phyloP scores from a whole-genome alignment of 1,284 basidiomycete species.

The Coniferiporia sulphurascens region DNA sequence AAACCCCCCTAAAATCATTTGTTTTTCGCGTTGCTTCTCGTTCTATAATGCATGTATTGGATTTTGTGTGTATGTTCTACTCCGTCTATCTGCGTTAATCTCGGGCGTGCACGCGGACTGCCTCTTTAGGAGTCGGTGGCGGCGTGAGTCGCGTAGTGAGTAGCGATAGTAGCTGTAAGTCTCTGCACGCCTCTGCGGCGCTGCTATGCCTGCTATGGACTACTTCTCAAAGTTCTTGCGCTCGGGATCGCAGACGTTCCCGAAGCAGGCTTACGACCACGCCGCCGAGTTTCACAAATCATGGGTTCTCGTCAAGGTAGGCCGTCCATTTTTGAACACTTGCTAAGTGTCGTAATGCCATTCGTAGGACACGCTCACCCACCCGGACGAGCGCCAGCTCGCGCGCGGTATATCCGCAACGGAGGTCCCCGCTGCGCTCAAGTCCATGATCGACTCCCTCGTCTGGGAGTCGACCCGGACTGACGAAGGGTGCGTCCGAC shows the following conservation, averaged over 20 bases:
- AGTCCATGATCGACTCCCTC: constrained; percentile 83
- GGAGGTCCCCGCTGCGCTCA: constrained; percentile 71
- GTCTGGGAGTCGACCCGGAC: constrained; percentile 80
- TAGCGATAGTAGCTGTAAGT: not conserved
- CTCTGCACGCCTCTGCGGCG: no score
- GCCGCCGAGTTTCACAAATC: constrained; percentile 67
- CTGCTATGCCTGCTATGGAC: constrained; percentile 46
- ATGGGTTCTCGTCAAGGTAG: constrained; percentile 69
- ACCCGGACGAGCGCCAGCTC: constrained; percentile 80
- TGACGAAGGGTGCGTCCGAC: constrained; percentile 72
- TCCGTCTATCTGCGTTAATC: no score
- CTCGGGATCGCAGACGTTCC: constrained; percentile 41
- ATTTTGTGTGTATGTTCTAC: no score
- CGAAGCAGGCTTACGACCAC: constrained; percentile 57
- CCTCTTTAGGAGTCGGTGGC: no score
- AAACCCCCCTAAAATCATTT: not conserved
- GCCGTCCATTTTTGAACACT: constrained; percentile 9
- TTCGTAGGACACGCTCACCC: constrained; percentile 63
- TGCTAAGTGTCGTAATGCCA: not conserved
- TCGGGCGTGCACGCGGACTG: no score
- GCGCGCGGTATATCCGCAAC: constrained; percentile 79
- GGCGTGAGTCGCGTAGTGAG: not conserved
- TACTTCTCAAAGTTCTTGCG: constrained; percentile 81
- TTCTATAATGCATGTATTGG: not conserved
- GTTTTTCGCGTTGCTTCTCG: not conserved